Base-by-base conservation (phyloP, 768 basidiomycete genomes). In the Kwoniella dejecticola region DNA sequence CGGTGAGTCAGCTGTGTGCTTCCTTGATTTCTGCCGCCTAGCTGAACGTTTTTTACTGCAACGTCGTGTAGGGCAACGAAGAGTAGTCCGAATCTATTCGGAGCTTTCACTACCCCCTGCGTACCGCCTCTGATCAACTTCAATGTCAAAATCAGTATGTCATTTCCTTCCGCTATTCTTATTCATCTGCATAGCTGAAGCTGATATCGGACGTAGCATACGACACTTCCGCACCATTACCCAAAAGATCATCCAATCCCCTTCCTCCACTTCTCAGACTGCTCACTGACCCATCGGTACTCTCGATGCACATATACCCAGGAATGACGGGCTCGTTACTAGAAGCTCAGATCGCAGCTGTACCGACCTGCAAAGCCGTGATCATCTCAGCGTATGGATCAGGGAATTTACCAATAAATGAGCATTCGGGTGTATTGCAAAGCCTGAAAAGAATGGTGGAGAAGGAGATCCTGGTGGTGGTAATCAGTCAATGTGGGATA, bases 121-220 rank as follows among this genome's bases (percentile, higher is more conserved):
- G 54, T 67, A 11, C 71, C 70, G 4, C 62, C 73, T 17, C 36
- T 72, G 13, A 67, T 75, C 62, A 70, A 68, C 45, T 62, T 75
- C 48, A 71, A 75, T 47, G 73, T 75, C 27, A 75, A 75, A 42
- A 68, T 75, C 64, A 75, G 73, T 75, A 46, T 57, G 73, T 70
- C 36, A 6, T 1, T 12, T 36, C 23, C 6, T 27, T n/a, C n/a
- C 26, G 15, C 24, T 13, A 11, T 31, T 24, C 15, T 12, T 13
- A n/a, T 24, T 5, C 21, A 27, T 15, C 10, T 4, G n/a, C 11
- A 19, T 13, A 33, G 12, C 17, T 52, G 21, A 44, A 26, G 3
- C 19, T 49, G 19, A 47, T 13, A 7, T 21, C 6, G 12, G 27
- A 4, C 3, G 33, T 52, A 68, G 67, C 70, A 12, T 52, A 40